Evolutionary conservation across 306 rosid species (phyloP), one percentile per base, ranked within the genome.

Genomic region (Abrus pulchellus): DNA sequence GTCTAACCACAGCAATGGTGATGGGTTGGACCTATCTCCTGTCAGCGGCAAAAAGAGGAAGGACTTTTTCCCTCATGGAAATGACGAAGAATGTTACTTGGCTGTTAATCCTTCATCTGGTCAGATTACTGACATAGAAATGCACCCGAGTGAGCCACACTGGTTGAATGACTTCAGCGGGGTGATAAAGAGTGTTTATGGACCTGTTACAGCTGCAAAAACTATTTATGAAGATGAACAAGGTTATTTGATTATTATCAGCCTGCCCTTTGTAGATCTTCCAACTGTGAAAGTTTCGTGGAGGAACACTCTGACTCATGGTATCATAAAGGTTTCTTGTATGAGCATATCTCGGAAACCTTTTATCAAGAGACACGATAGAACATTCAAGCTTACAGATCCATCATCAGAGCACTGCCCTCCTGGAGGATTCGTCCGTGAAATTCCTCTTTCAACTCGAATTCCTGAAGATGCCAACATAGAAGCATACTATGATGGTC

Each of bases 121-220:
- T 75, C 88, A 89, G 54, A 82, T 90, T 78, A 81, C 87, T 0
- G 93, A 89, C 54, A 77, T 85, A 4, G 94, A 89, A 84, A 68
- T 85, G 82, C 88, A 80, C 85, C 83, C 86, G 4, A 87, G 67
- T 72, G 92, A 84, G 63, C 85, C 82, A 3, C 84, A 69, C 72
- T 94, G 98, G 97, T 45, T 81, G 79, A 84, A 81, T 66, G 90
- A 92, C 28, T 94, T 94, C 59, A 94, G 90, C 32, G 98, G 98
- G 71, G 98, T 92, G 69, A 94, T 94, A 88, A 91, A 91, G 90
- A 85, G 86, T 69, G 89, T 83, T 1, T 69, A 77, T 29, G 98
- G 98, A 74, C 98, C 98, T 45, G 98, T 90, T 71, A 91, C 97
- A 4, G 98, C 88, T 76, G 97, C 98, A 30, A 94, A 94, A 83